Percentiles rank a stretch among this genome's conserved stretches.
Evolutionary conservation across 1,139 yeast genomes (phyloP).

Genomic region (Sugiyamaella paludigena): DNA sequence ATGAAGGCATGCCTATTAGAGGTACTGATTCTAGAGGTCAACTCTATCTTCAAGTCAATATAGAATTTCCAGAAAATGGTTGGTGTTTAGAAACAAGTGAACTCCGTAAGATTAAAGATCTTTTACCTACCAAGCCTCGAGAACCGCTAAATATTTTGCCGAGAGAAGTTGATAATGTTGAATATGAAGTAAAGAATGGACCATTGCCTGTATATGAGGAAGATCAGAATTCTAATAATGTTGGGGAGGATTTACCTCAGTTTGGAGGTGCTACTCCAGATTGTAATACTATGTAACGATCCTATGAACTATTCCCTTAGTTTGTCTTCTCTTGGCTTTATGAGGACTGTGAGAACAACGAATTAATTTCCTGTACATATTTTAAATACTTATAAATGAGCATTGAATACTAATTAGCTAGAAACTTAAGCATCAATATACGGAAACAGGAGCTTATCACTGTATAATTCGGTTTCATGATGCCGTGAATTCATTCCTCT

Average conservation of each 20-base stretch:
- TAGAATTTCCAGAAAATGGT: slow-evolving; percentile 75
- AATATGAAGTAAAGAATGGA: slow-evolving; percentile 17
- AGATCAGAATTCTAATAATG: slow-evolving; percentile 15
- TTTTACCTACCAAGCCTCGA: slow-evolving; percentile 27
- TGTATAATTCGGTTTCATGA: no score
- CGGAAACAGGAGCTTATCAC: no score
- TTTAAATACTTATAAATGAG: no score
- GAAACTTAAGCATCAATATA: no score
- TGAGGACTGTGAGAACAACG: background rate
- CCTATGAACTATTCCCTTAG: background rate
- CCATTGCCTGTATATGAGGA: slow-evolving; percentile 14
- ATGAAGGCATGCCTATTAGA: slow-evolving; percentile 84
- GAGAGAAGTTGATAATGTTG: slow-evolving; percentile 29
- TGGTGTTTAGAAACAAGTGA: slow-evolving; percentile 34
- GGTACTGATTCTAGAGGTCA: slow-evolving; percentile 57
- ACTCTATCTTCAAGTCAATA: slow-evolving; percentile 63
- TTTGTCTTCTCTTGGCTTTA: background rate
- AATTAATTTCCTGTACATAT: no score
- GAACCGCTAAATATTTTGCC: slow-evolving; percentile 15
- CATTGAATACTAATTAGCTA: no score
- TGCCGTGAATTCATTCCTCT: no score
- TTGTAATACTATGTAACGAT: slow-evolving; percentile 29
- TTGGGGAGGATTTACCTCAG: slow-evolving; percentile 14
- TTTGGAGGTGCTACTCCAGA: slow-evolving; percentile 21
- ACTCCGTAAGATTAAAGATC: slow-evolving; percentile 26